Percentiles rank a stretch among this genome's conserved stretches.
Evolutionary conservation across 2,329 filamentous ascomycete genomes (phyloP).

Genomic region (Ascosphaera aggregata): DNA sequence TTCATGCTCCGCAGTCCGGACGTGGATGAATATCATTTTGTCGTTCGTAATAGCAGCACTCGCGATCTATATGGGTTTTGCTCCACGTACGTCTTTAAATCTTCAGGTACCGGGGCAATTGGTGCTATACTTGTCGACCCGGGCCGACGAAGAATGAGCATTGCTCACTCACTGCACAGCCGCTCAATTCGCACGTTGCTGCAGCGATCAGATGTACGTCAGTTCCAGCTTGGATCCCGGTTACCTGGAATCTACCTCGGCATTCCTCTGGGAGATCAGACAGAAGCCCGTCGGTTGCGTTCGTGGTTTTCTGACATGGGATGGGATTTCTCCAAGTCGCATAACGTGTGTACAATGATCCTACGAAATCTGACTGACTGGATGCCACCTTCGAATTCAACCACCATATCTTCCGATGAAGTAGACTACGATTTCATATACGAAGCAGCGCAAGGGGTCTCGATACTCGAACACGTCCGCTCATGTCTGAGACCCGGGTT

Average conservation of each 20-base stretch:
- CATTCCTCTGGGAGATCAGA: slow-evolving; percentile 44
- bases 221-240: slow-evolving; percentile 57
- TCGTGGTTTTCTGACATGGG: slow-evolving; percentile 78
- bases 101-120: slow-evolving; percentile 49
- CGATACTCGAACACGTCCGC: slow-evolving; percentile 51
- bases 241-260: slow-evolving; percentile 74
- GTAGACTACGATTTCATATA: slow-evolving; percentile 68
- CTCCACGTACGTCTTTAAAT: slow-evolving; percentile 59
- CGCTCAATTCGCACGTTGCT: slow-evolving; percentile 55
- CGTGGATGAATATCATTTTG: slow-evolving; percentile 65
- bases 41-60: slow-evolving; percentile 84
- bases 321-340: slow-evolving; percentile 51
- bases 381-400: slow-evolving; percentile 53
- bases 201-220: slow-evolving; percentile 48
- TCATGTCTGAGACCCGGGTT: slow-evolving; percentile 54
- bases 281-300: slow-evolving; percentile 36
- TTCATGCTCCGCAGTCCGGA: slow-evolving; percentile 51
- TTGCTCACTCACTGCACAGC: slow-evolving; percentile 73
- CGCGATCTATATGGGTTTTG: slow-evolving; percentile 81
- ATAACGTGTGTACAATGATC: slow-evolving; percentile 45
- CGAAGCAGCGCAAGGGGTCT: slow-evolving; percentile 50
- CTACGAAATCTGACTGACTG: slow-evolving; percentile 50
- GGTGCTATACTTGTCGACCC: slow-evolving; percentile 83
- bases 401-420: slow-evolving; percentile 46
- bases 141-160: slow-evolving; percentile 61